Evolutionary conservation across 2,329 filamentous ascomycete species (phyloP).

Genomic region (Colletotrichum coccodes): DNA sequence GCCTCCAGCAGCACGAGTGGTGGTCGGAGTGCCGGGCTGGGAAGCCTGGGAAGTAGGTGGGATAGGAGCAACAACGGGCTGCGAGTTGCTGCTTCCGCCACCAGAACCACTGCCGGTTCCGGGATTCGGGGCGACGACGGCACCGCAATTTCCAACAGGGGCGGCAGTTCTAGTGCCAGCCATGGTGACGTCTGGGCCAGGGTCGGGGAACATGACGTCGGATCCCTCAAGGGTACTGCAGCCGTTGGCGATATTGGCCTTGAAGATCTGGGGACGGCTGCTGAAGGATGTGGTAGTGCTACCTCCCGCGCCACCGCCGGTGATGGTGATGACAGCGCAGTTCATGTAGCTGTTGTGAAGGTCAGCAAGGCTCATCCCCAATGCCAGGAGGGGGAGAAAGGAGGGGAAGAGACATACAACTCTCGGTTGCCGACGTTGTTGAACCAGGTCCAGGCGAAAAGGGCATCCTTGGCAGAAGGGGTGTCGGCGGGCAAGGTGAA

Average conservation of each 20-base stretch:
- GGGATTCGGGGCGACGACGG: slow-evolving; percentile 43
- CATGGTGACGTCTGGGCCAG: slow-evolving; percentile 65
- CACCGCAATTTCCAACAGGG: slow-evolving; percentile 48
- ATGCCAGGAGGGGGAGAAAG: background rate
- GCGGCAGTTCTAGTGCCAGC: slow-evolving; percentile 47
- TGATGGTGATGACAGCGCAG: slow-evolving; percentile 77
- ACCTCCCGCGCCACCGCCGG: slow-evolving; percentile 47
- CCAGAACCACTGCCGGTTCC: slow-evolving; percentile 40
- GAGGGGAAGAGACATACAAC: slow-evolving; percentile 53
- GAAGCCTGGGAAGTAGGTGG: slow-evolving; percentile 19
- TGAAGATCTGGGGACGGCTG: slow-evolving; percentile 73
- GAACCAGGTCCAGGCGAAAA: slow-evolving; percentile 83
- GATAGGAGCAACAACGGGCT: slow-evolving; percentile 34
- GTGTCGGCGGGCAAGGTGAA: slow-evolving; percentile 75
- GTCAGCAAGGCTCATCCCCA: background rate
- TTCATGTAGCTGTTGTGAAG: slow-evolving; percentile 73
- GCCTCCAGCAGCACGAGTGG: slow-evolving; percentile 26
- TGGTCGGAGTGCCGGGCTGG: slow-evolving; percentile 12
- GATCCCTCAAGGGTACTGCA: slow-evolving; percentile 68
- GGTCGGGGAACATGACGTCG: slow-evolving; percentile 73
- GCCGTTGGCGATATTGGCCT: slow-evolving; percentile 72
- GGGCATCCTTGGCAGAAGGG: slow-evolving; percentile 63
- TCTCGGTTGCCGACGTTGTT: slow-evolving; percentile 82
- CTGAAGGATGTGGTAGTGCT: slow-evolving; percentile 52
- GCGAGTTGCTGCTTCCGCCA: slow-evolving; percentile 18